Conservation (phyloP, 2,329 filamentous ascomycete species). For the Pezicula rhizophila region DNA sequence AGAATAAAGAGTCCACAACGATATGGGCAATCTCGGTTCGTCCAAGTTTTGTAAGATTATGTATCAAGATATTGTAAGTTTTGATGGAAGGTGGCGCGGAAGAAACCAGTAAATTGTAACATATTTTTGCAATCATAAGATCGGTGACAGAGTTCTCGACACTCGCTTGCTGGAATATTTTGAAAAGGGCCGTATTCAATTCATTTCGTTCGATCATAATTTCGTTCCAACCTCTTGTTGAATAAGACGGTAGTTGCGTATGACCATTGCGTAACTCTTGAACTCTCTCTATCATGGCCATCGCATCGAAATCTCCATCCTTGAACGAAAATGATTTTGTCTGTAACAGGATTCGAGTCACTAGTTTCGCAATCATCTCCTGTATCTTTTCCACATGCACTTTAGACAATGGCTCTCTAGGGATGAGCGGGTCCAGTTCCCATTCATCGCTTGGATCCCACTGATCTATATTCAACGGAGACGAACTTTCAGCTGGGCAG, state of each 20-base stretch:
- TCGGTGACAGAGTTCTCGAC: slow-evolving; percentile 13
- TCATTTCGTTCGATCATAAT: slow-evolving; percentile 12
- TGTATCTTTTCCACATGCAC: slow-evolving; percentile 18
- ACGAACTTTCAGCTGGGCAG: neutral
- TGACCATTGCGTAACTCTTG: slow-evolving; percentile 9
- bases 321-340: slow-evolving; percentile 5
- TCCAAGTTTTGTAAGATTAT: slow-evolving; percentile 52
- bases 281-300: slow-evolving; percentile 12
- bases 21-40: slow-evolving; percentile 44
- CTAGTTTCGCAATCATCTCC: slow-evolving; percentile 16
- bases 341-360: slow-evolving; percentile 13
- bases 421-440: neutral
- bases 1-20: slow-evolving; percentile 46
- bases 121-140: slow-evolving; percentile 33
- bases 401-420: slow-evolving; percentile 15
- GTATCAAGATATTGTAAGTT: slow-evolving; percentile 66
- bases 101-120: slow-evolving; percentile 61
- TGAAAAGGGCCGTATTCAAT: slow-evolving; percentile 18
- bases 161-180: slow-evolving; percentile 11
- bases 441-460: neutral
- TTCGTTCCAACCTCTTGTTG: slow-evolving; percentile 5
- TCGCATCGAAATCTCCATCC: slow-evolving; percentile 5
- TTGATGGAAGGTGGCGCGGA: slow-evolving; percentile 56
- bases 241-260: slow-evolving; percentile 16
- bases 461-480: too few species aligned